Base-by-base conservation (phyloP, 2,329 filamentous ascomycete genomes). In the Tolypocladium ovalisporum region DNA sequence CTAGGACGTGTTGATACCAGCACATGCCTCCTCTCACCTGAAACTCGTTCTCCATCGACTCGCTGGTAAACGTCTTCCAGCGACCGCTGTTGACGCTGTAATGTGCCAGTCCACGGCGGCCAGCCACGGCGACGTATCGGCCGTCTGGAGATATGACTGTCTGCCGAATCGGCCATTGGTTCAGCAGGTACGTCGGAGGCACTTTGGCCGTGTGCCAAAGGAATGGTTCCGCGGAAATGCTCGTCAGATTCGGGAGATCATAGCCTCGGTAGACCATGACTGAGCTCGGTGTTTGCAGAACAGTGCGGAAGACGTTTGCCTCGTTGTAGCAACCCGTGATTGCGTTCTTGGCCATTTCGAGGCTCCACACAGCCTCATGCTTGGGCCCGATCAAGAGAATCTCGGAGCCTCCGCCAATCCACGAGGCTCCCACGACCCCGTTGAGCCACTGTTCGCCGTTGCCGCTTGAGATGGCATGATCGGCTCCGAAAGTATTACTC, bases 1-100 rank as follows among this genome's bases (percentile, higher is more conserved):
- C 89, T 22, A 99, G 79, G 36, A 97, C 89, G 72, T 99, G 93
- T 63, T 96, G 91, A 68, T 96, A 92, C 94, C 94, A 99, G 70
- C 93, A 97, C 92, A 99, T 96, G 8, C 94, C 94, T 54, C 94
- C 94, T 61, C 92, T 81, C 17, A 99, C 90, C 29, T 90, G 85
- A 68, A 99, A 99, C 61, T 92, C 90, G 65, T 92, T 91, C 71
- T 97, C 94, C 67, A 87, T 82, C 35, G 81, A 83, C 32, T 86
- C 81, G 65, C 92, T 90, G 54, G 87, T 81, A 69, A 99, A 99
- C 0, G 88, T 95, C 70, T 96, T 97, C 94, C 94, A 99, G 58
- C 94, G 83, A 34, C 93, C 90, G 68, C 93, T 97, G 63, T 88
- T 88, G 60, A 97, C 84, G 66, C 94, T 97, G 72, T 99, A 99